Evolutionary conservation across 2,329 filamentous ascomycete species (phyloP).

Genomic region (Scedosporium minutisporum): DNA sequence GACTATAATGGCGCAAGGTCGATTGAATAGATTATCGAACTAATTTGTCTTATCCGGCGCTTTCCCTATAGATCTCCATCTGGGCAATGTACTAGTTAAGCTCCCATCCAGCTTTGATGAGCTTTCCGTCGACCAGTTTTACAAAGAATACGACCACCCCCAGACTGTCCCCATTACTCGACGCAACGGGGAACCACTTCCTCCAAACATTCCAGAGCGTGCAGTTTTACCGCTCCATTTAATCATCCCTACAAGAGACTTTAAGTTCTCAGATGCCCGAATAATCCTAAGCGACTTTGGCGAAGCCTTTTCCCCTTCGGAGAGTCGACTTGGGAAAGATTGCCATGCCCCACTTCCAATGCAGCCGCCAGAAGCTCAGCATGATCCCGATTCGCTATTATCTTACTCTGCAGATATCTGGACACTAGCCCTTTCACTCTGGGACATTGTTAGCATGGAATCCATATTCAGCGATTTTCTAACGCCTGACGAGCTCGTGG

Average conservation of each 20-base stretch:
- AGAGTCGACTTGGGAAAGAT: conserved; percentile 13
- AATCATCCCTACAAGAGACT: conserved; percentile 18
- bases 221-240: conserved; percentile 14
- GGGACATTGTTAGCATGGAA: conserved; percentile 15
- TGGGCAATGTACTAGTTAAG: conserved; percentile 15
- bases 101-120: conserved; percentile 11
- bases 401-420: conserved; percentile 13
- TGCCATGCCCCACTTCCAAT: conserved; percentile 12
- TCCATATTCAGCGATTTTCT: conserved; percentile 12
- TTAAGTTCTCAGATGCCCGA: conserved; percentile 17
- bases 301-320: conserved; percentile 18
- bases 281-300: conserved; percentile 25
- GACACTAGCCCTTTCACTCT: conserved; percentile 13
- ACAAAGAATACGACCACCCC: conserved; percentile 19
- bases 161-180: conserved; percentile 17
- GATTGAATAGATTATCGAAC: not conserved
- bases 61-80: conserved; percentile 14
- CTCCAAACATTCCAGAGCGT: conserved; percentile 16
- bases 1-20: not conserved
- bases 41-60: not conserved
- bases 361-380: conserved; percentile 7
- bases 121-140: conserved; percentile 21
- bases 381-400: conserved; percentile 4
- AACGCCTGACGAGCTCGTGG: conserved; percentile 13
- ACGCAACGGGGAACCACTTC: conserved; percentile 15